Evolutionary conservation across 139 green algal genomes (phyloP), one percentile per base, ranked within the genome.

Genomic region (Raphidocelis subcapitata): DNA sequence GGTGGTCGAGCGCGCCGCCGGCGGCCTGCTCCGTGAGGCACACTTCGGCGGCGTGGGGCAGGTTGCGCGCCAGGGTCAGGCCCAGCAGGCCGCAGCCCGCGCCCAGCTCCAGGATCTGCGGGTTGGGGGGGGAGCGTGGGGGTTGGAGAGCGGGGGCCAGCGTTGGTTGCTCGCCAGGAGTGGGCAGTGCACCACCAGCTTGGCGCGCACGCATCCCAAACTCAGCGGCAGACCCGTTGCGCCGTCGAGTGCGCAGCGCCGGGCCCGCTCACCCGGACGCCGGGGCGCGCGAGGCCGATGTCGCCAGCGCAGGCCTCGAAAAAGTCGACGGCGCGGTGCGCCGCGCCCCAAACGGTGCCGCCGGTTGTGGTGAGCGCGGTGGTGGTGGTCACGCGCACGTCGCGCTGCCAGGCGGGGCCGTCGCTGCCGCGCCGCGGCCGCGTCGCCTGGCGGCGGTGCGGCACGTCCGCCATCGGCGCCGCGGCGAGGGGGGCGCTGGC

Each of bases 41-140:
- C 3, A 91, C 71, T 5, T 74, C 65, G 1, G 12, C 65, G 18
- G 65, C 61, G 4, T n/a, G 2, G 23, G 79, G 61, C 59, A 85
- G n/a, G 72, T 91, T 91, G 32, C 73, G 64, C 1, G 86, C 85
- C 15, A 92, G 20, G 0, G 66, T 77, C 14, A 84, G 23, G 35
- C 86, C 86, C 31, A 92, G 78, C 61, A 71, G 81, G 46, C 86
- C 86, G 10, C 78, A 79, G 21, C 86, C 86, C 18, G 76, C 68
- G 29, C 86, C 86, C 26, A 92, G 75, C 79, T 92, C 86, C 16
- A 92, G 67, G 3, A 92, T 49, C 21, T 57, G 60, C 15, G 66
- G 18, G 52, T 31, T 31, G 47, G 35, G 5, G 31, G 23, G 15
- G 32, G 47, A 14, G n/a, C 5, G 54, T 31, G n/a, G 8, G 24